These are phyloP conservation scores for Aurifilum marmelostoma DNA, from an alignment of 2,329 filamentous ascomycete genomes.

Conservation along the genomic window DNA sequence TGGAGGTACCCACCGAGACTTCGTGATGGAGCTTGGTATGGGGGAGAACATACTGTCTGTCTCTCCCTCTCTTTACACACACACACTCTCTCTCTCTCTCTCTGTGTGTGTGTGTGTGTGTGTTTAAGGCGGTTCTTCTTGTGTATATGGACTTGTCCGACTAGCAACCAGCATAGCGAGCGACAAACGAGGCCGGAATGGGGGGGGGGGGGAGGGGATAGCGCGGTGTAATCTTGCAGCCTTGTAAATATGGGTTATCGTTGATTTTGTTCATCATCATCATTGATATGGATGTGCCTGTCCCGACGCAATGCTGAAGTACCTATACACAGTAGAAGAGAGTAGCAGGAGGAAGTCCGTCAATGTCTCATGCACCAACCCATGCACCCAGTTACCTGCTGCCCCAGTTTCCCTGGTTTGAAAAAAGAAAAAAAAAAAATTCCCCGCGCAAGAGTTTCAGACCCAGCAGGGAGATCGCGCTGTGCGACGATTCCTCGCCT, in stretches of 20 bases:
- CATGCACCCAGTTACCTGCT: slow-evolving; percentile 6
- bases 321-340: slow-evolving; percentile 35
- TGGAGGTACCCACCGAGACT: slow-evolving; percentile 21
- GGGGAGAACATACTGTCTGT: too few relatives aligned
- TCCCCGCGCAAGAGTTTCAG: background rate
- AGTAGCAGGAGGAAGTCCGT: background rate
- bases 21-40: background rate
- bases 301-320: slow-evolving; percentile 36
- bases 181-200: too few relatives aligned
- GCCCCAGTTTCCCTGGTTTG: background rate
- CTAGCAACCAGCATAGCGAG: background rate
- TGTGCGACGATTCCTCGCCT: background rate
- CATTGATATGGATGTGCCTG: slow-evolving; percentile 17
- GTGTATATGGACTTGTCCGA: background rate
- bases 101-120: background rate
- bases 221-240: background rate
- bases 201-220: background rate
- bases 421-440: background rate
- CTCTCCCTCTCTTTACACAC: too few relatives aligned
- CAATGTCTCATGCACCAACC: background rate
- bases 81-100: too few relatives aligned
- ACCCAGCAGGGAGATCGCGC: slow-evolving; percentile 4
- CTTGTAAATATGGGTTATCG: background rate
- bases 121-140: background rate
- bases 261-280: background rate